A percentile compares a stretch with the other conserved stretches of the same genome.
phyloP scores from a whole-genome alignment of 805 yeast genomes.

The Starmera dryadoides region DNA sequence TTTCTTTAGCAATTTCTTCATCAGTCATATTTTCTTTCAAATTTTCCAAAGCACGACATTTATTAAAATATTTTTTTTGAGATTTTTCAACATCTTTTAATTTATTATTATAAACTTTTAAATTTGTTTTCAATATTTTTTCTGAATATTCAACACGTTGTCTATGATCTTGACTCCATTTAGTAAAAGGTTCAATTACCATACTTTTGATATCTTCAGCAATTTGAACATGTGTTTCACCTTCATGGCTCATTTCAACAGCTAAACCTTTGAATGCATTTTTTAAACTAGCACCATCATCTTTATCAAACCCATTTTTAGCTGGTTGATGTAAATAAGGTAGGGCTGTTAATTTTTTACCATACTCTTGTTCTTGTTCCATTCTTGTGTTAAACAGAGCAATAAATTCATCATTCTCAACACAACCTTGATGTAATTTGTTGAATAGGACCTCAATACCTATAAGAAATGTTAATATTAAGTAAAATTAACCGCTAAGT shows the following conservation, averaged over 20 bases:
- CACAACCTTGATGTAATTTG: constrained; percentile 53
- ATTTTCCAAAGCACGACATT: constrained; percentile 69
- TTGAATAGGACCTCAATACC: constrained; percentile 45
- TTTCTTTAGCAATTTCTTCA: constrained; percentile 29
- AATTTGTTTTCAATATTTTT: constrained; percentile 40
- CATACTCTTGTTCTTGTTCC: constrained; percentile 66
- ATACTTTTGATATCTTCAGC: constrained; percentile 52
- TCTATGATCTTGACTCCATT: constrained; percentile 71
- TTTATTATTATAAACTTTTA: constrained; percentile 43
- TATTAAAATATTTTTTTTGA: constrained; percentile 68
- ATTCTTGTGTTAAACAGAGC: constrained; percentile 59
- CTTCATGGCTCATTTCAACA: constrained; percentile 49
- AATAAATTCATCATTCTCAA: constrained; percentile 64
- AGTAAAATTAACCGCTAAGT: background rate
- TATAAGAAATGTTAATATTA: constrained; percentile 3
- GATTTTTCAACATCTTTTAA: constrained; percentile 41
- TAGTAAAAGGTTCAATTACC: constrained; percentile 63
- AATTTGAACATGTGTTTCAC: constrained; percentile 48
- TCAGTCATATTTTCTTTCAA: constrained; percentile 40
- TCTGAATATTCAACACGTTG: constrained; percentile 59
- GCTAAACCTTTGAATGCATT: constrained; percentile 54
- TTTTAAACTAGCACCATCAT: constrained; percentile 62
- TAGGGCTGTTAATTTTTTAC: constrained; percentile 41
- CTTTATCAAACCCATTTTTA: constrained; percentile 36
- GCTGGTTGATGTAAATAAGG: constrained; percentile 28